Conservation (phyloP, 495 filamentous ascomycete species). For the Polyplosphaeria fusca region DNA sequence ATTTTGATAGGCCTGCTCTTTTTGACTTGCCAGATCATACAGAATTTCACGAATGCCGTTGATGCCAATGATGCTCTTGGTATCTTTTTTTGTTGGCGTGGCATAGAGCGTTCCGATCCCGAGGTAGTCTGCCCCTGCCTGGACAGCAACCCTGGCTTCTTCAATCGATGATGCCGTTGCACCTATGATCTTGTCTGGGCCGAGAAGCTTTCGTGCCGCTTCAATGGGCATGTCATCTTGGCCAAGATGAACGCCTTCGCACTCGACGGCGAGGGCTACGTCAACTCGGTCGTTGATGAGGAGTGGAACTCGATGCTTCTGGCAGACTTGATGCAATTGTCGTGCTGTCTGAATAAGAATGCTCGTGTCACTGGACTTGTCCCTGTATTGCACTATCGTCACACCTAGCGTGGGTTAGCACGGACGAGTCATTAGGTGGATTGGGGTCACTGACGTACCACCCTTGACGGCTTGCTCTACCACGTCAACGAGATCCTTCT, state of each 20-base stretch:
- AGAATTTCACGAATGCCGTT: slow-evolving; percentile 73
- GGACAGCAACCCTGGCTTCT: slow-evolving; percentile 64
- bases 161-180: slow-evolving; percentile 68
- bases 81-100: slow-evolving; percentile 69
- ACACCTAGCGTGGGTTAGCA: slow-evolving; percentile 53
- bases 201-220: slow-evolving; percentile 68
- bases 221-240: slow-evolving; percentile 83
- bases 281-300: slow-evolving; percentile 96
- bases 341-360: slow-evolving; percentile 67
- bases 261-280: slow-evolving; percentile 79
- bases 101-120: slow-evolving; percentile 67
- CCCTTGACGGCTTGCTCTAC: slow-evolving; percentile 75
- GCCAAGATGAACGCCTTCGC: slow-evolving; percentile 89
- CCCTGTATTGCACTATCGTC: slow-evolving; percentile 84
- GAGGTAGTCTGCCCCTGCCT: slow-evolving; percentile 78
- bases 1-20: neutral
- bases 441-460: slow-evolving; percentile 45
- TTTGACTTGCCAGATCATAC: slow-evolving; percentile 48
- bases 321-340: slow-evolving; percentile 66
- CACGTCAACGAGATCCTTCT: slow-evolving; percentile 64
- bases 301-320: slow-evolving; percentile 67
- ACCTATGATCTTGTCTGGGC: slow-evolving; percentile 64
- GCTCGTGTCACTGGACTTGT: slow-evolving; percentile 78
- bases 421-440: neutral
- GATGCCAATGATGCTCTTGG: slow-evolving; percentile 77